These are phyloP conservation scores for Microbotryum intermedium DNA, from an alignment of 1,284 basidiomycete species.

Conservation along the genomic window DNA sequence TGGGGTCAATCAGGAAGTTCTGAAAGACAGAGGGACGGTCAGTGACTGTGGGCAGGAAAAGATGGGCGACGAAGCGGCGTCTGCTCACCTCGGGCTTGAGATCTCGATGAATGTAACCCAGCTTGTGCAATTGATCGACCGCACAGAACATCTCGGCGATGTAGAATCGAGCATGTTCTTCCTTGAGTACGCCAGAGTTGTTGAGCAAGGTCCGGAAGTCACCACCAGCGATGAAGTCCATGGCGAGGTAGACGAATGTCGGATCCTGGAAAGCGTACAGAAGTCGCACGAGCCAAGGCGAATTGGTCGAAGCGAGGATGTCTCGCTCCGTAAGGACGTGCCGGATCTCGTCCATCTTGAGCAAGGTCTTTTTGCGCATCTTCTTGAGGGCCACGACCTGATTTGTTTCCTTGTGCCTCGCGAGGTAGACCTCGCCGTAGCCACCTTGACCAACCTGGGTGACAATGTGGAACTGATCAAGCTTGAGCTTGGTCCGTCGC, in stretches of 20 bases:
- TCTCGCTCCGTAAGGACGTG: conserved; percentile 95
- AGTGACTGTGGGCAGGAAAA: conserved; percentile 1
- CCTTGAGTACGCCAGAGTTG: conserved; percentile 91
- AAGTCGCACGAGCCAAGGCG: conserved; percentile 84
- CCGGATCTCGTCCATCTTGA: conserved; percentile 95
- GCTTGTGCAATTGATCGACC: conserved; percentile 82
- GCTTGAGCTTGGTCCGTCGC: conserved; percentile 71
- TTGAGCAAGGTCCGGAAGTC: conserved; percentile 92
- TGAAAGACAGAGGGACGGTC: conserved; percentile 38
- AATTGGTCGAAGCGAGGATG: conserved; percentile 89
- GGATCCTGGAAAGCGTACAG: conserved; percentile 91
- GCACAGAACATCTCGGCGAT: conserved; percentile 92
- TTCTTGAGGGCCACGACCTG: conserved; percentile 94
- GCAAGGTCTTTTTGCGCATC: conserved; percentile 83
- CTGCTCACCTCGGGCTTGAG: conserved; percentile 80
- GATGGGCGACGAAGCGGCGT: neutral
- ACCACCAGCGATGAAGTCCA: conserved; percentile 97
- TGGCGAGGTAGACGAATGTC: conserved; percentile 82
- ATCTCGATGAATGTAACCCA: conserved; percentile 95
- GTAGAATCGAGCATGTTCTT: conserved; percentile 89
- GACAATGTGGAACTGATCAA: conserved; percentile 88
- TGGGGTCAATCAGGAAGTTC: conserved; percentile 95
- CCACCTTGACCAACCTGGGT: conserved; percentile 94
- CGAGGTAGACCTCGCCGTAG: conserved; percentile 90
- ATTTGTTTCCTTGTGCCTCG: conserved; percentile 78